A percentile compares a stretch with the other conserved stretches of the same genome.
phyloP scores from a whole-genome alignment of 257 asterid genomes.

The Ocimum tenuiflorum region DNA sequence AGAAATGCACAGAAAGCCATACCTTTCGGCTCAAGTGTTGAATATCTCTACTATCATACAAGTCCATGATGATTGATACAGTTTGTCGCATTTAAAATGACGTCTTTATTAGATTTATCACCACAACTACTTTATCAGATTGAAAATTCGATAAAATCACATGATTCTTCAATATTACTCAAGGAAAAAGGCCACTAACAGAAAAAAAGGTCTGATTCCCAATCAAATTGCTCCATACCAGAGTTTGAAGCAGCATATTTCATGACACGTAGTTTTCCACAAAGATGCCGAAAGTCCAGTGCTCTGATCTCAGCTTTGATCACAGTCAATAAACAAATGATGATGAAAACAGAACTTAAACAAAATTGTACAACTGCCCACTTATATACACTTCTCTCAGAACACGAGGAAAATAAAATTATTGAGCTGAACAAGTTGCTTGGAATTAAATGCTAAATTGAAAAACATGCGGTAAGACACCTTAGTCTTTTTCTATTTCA shows the following conservation, averaged over 20 bases:
- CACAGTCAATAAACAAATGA: conserved; percentile 33
- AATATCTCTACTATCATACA: conserved; percentile 34
- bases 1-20: conserved; percentile 33
- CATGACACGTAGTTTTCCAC: conserved; percentile 38
- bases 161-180: conserved; percentile 36
- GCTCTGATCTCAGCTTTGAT: conserved; percentile 21
- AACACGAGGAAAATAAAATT: conserved; percentile 19
- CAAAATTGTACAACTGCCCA: conserved; percentile 24
- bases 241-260: conserved; percentile 23
- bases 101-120: conserved; percentile 18
- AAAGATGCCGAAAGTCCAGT: conserved; percentile 29
- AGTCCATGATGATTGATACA: conserved; percentile 38
- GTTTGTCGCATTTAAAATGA: conserved; percentile 28
- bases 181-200: conserved; percentile 40
- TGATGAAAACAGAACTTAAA: conserved; percentile 17
- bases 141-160: conserved; percentile 14
- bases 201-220: conserved; percentile 31
- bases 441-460: conserved; percentile 16
- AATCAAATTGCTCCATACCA: conserved; percentile 26
- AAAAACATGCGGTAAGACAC: conserved; percentile 9
- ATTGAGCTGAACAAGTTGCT: not conserved
- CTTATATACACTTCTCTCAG: conserved; percentile 16
- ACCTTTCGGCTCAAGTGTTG: conserved; percentile 51
- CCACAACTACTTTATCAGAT: conserved; percentile 28
- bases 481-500: conserved; percentile 11